Conservation (phyloP, 2,329 filamentous ascomycete genomes). For the Hymenoscyphus infarciens region DNA sequence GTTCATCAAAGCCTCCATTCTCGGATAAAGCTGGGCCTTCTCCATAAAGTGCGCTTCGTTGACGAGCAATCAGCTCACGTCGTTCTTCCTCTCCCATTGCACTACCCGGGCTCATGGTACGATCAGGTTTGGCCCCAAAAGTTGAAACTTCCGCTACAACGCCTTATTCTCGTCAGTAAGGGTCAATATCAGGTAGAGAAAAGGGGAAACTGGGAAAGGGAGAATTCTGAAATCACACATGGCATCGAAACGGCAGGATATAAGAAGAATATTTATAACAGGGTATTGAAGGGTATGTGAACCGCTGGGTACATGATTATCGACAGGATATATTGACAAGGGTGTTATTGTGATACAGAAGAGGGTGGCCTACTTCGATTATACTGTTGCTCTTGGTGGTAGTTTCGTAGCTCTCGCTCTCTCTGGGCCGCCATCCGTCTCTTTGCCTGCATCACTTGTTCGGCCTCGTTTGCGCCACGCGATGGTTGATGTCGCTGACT, state of each 20-base stretch:
- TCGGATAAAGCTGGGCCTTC: constrained; percentile 67
- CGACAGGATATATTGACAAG: constrained; percentile 19
- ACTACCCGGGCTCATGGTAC: constrained; percentile 76
- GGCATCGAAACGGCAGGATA: constrained; percentile 33
- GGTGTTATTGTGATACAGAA: constrained; percentile 59
- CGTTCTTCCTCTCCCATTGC: constrained; percentile 92
- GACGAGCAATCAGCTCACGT: constrained; percentile 90
- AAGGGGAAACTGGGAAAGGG: constrained; percentile 13
- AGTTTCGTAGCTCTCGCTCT: constrained; percentile 98
- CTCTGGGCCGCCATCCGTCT: constrained; percentile 98
- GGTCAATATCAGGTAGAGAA: constrained; percentile 27
- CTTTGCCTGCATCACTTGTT: constrained; percentile 99
- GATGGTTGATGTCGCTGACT: constrained; percentile 86
- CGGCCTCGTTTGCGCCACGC: constrained; percentile 82
- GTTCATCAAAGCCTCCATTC: constrained; percentile 65
- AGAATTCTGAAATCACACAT: constrained; percentile 37
- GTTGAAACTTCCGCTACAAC: constrained; percentile 64
- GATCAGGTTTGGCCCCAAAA: constrained; percentile 72
- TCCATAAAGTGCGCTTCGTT: constrained; percentile 91
- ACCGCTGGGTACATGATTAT: constrained; percentile 35
- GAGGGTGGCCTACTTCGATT: constrained; percentile 94
- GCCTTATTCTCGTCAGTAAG: constrained; percentile 45
- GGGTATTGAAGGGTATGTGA: constrained; percentile 31
- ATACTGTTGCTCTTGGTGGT: constrained; percentile 99
- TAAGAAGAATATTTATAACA: constrained; percentile 38